A percentile compares a stretch with the other conserved stretches of the same genome.
Evolutionary conservation across 176 grass and related monocot species (phyloP).

Genomic region (Aegilops longissima): DNA sequence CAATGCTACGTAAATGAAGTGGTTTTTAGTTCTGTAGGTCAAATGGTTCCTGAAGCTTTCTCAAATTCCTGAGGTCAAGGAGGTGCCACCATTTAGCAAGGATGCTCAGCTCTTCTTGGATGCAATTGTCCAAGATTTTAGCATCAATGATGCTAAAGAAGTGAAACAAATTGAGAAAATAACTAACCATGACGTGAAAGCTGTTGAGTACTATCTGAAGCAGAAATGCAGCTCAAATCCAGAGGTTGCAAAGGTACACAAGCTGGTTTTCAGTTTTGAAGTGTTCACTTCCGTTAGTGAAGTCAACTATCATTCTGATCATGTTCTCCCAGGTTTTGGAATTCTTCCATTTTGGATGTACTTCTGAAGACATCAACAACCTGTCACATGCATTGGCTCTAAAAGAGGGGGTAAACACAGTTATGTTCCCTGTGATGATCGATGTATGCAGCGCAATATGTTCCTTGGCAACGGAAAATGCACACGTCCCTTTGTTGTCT

Average conservation of each 20-base stretch:
- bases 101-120: conserved; percentile 68
- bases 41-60: conserved; percentile 94
- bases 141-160: conserved; percentile 65
- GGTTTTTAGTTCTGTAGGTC: conserved; percentile 49
- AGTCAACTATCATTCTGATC: conserved; percentile 18
- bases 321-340: conserved; percentile 63
- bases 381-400: conserved; percentile 75
- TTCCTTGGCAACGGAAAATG: conserved; percentile 65
- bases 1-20: background rate
- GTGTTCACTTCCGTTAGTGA: background rate
- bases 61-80: conserved; percentile 67
- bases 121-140: conserved; percentile 63
- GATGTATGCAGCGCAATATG: conserved; percentile 54
- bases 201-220: conserved; percentile 93
- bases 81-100: conserved; percentile 79
- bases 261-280: background rate
- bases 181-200: conserved; percentile 96
- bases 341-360: conserved; percentile 97
- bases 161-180: conserved; percentile 89
- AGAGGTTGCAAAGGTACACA: conserved; percentile 71
- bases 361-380: conserved; percentile 98
- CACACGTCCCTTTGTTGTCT: conserved; percentile 65
- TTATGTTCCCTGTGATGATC: conserved; percentile 78
- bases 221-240: conserved; percentile 76
- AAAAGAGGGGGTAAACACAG: conserved; percentile 69